Base-by-base conservation (phyloP, 495 filamentous ascomycete genomes). In the Terfezia boudieri region DNA sequence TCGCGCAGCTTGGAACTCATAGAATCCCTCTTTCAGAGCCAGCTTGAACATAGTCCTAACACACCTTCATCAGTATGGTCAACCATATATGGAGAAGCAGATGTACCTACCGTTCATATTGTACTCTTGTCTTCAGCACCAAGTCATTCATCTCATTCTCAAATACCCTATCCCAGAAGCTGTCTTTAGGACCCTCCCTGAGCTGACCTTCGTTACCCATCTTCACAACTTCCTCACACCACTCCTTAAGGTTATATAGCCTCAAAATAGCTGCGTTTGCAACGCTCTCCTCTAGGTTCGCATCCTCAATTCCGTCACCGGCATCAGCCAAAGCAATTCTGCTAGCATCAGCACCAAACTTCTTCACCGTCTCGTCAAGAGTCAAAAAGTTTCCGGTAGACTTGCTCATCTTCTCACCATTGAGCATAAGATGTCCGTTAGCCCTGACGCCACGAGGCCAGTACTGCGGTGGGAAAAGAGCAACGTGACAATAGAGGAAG, bases 371-470 rank as follows among this genome's bases (percentile, higher is more conserved):
- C 51, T 94, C 83, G 58, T 80, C 77, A 26, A 98, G 72, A 20
- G 89, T 98, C 62, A 98, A 73, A 71, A 98, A 98, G 70, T 95
- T 95, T 60, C 89, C 86, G 6, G 86, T 92, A 56, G 76, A 82
- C 71, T 98, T 98, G 67, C 77, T 80, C 90, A 96, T 95, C 73
- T 95, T 98, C 58, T 92, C 84, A 38, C 87, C 88, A 63, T 95
- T 96, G 50, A 96, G 75, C 64, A 92, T 77, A 57, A 95, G 74
- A 70, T 94, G 89, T 8, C 90, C 90, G 64, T 98, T 98, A 43
- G 80, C 79, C 54, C 90, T 79, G 53, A 96, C 71, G 51, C 79
- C 78, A 51, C 74, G 73, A 16, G 88, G 89, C 86, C 87, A 94
- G 72, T 83, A 86, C 62, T 92, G 77, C 46, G 74, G 71, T 9